Evolutionary conservation across 257 asterid genomes (phyloP), one percentile per base, ranked within the genome.

Genomic region (Solanum lycopersicoides): DNA sequence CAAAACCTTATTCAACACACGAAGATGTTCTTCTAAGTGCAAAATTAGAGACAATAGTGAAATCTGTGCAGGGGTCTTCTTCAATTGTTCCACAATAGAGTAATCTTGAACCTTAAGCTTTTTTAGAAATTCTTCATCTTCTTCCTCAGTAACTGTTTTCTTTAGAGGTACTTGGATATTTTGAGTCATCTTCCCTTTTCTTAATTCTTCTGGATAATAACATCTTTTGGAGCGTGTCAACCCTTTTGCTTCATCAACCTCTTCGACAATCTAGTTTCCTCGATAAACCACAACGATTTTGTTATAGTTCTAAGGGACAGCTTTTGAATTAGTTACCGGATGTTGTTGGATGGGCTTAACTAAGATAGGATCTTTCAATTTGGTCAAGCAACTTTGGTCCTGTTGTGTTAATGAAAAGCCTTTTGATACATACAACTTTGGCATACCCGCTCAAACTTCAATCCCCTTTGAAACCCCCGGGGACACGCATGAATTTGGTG

Each of bases 391-490:
- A 60, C 15, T 60, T 60, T 60, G 69, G 30, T 23, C 7, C 0
- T 60, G 6, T 60, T 23, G 15, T 60, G 13, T 11, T 11, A 11
- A 63, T n/a, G 32, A 25, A 5, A 63, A 5, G 3, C 15, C 34
- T 11, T 11, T 63, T 4, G 8, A 63, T 28, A n/a, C 32, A n/a
- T 4, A 16, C 23, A 63, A 23, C 15, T n/a, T 63, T 3, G 8
- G 8, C 3, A n/a, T 25, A 23, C 3, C 71, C 0, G 15, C 13
- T 11, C 8, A 1, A 5, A n/a, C 7, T 25, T 11, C 16, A 4
- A 63, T 0, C 32, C 13, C 3, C 7, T 25, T 63, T 0, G 1
- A 4, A 11, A 23, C 3, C 25, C 15, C 8, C 0, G 3, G 32
- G 35, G 35, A 63, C 15, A 63, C 3, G 11, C 3, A 23, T 9